Percentiles rank a stretch among this genome's conserved stretches.
Conservation (phyloP, 2,329 filamentous ascomycete genomes). For the Biscogniauxia marginata region DNA sequence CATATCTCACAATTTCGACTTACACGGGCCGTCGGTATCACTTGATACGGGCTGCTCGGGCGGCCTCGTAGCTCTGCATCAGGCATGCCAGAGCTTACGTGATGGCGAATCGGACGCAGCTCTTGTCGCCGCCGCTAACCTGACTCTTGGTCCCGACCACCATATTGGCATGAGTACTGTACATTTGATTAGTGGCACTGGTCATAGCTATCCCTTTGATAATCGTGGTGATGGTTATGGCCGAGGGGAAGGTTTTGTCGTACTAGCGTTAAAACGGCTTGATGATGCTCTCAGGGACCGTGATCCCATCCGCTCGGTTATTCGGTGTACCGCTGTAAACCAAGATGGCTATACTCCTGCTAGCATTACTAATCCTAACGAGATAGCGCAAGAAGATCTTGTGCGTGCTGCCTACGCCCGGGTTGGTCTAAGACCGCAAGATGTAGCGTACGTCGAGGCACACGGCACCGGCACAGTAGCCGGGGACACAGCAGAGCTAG, state of each 20-base stretch:
- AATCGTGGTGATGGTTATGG: slow-evolving; percentile 36
- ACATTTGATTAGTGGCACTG: slow-evolving; percentile 17
- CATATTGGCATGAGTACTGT: slow-evolving; percentile 16
- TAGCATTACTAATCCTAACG: slow-evolving; percentile 36
- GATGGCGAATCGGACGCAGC: slow-evolving; percentile 28
- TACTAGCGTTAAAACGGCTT: slow-evolving; percentile 38
- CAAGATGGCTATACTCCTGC: slow-evolving; percentile 38
- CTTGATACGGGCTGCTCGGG: slow-evolving; percentile 37
- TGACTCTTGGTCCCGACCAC: slow-evolving; percentile 27
- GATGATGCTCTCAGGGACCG: slow-evolving; percentile 36
- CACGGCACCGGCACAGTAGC: slow-evolving; percentile 27
- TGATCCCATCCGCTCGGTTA: slow-evolving; percentile 27
- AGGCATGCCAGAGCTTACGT: slow-evolving; percentile 32
- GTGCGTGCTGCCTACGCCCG: slow-evolving; percentile 18
- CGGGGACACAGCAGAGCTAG: slow-evolving; percentile 16
- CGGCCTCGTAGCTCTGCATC: slow-evolving; percentile 31
- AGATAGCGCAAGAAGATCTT: slow-evolving; percentile 20
- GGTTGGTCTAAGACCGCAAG: slow-evolving; percentile 14
- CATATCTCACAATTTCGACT: slow-evolving; percentile 28
- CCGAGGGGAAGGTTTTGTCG: slow-evolving; percentile 38
- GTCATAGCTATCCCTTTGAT: slow-evolving; percentile 30
- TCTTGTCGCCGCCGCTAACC: slow-evolving; percentile 26
- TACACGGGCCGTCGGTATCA: slow-evolving; percentile 30
- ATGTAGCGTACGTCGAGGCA: slow-evolving; percentile 26
- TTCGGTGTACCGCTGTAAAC: slow-evolving; percentile 37